A percentile compares a stretch with the other conserved stretches of the same genome.
phyloP scores from a whole-genome alignment of 1,284 basidiomycete genomes.

The Rhodotorula glutinis region DNA sequence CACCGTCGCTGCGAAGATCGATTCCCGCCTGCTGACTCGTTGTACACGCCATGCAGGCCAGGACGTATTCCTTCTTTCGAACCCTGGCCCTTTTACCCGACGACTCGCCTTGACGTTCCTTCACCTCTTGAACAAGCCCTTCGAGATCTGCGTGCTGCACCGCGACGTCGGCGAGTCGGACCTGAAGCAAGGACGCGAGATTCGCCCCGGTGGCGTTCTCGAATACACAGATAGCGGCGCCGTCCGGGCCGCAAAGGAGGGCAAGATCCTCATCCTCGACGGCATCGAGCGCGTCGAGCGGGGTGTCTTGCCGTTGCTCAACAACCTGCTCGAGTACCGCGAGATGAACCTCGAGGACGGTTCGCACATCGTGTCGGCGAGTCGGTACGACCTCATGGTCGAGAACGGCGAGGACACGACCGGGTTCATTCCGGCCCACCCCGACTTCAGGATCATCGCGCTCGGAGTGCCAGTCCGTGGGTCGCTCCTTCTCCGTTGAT shows the following conservation, averaged over 20 bases:
- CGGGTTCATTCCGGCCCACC: slow-evolving; percentile 46
- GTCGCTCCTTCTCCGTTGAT: background rate
- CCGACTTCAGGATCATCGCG: slow-evolving; percentile 49
- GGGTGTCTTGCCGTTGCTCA: slow-evolving; percentile 40
- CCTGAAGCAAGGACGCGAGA: slow-evolving; percentile 47
- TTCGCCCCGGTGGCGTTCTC: slow-evolving; percentile 45
- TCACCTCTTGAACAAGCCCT: slow-evolving; percentile 28
- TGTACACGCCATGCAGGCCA: slow-evolving; percentile 9
- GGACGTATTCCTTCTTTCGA: slow-evolving; percentile 43
- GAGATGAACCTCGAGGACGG: slow-evolving; percentile 49
- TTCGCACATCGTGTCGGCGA: slow-evolving; percentile 49
- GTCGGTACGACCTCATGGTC: slow-evolving; percentile 42
- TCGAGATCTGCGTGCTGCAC: slow-evolving; percentile 49
- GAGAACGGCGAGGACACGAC: slow-evolving; percentile 39
- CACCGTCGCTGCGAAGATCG: background rate
- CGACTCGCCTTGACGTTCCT: slow-evolving; percentile 48
- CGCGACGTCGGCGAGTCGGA: slow-evolving; percentile 49
- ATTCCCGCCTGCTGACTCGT: background rate
- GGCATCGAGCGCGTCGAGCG: slow-evolving; percentile 46
- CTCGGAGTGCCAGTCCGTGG: slow-evolving; percentile 42
- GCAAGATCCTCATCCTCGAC: slow-evolving; percentile 48
- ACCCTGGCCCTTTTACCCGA: slow-evolving; percentile 49
- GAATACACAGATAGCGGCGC: slow-evolving; percentile 48
- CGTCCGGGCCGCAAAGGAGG: slow-evolving; percentile 49
- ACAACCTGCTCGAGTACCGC: slow-evolving; percentile 48